Evolutionary conservation across 176 grass and related monocot species (phyloP), one percentile per base, ranked within the genome.

Genomic region (Triticum timopheevii): DNA sequence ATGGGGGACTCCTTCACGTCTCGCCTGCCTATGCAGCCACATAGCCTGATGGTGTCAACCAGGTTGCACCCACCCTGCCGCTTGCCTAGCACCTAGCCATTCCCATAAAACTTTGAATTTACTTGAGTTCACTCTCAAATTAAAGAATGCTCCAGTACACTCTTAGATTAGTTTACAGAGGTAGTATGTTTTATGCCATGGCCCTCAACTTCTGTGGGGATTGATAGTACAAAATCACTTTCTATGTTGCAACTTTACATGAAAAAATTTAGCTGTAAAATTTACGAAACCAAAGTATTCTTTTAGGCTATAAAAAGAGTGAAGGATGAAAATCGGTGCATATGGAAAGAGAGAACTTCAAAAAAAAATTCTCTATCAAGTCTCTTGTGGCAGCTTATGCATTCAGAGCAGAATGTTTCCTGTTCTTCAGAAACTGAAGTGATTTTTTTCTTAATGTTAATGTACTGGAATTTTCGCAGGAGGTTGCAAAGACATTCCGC

Each of bases 401-500:
- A 65, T 44, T 5, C 36, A 42, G 13, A 22, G 4, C 4, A 2
- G 2, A 79, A 25, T 80, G 59, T 9, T 44, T 42, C 13, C 9
- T 44, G 59, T 80, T 80, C 34, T 63, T 80, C 7, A 20, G 36
- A 11, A 19, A 3, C 24, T 17, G 4, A 80, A 80, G 58, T 36
- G 4, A 10, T 4, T 10, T 27, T 40, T 17, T 80, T 13, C 11
- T 79, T 80, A 80, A 54, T 73, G 12, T 13, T 72, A 19, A 28
- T 23, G 8, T 30, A 22, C 79, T 87, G 22, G 75, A 49, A 27
- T 36, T 80, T 80, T 73, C 42, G 45, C 83, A 95, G 93, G 96
- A 98, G 2, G 93, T 98, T n/a, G 86, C 96, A 33, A 90, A 38
- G 90, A 81, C 85, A 89, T 98, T 93, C 92, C 59, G 75, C 13